phyloP scores from a whole-genome alignment of 371 early-diverging fungal species.

The Circinella umbellata region DNA sequence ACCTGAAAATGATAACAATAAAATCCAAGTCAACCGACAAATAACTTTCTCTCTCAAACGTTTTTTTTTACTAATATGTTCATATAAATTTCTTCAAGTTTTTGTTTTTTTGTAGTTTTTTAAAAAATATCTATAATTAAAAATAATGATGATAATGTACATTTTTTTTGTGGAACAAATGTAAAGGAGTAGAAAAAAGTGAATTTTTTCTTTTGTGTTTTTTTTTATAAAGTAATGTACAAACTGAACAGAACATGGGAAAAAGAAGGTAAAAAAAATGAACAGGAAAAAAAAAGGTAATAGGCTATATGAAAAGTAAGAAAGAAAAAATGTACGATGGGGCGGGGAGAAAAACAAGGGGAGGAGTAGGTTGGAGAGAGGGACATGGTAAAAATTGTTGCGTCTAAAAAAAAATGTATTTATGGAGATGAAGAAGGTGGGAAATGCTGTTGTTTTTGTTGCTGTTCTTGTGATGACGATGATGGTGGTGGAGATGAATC shows the following conservation, averaged over 20 bases:
- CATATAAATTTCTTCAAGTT: too few species aligned
- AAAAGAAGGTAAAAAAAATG: background rate
- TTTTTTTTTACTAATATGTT: too few species aligned
- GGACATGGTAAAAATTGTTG: background rate
- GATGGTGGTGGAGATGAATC: background rate
- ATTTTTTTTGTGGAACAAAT: too few species aligned
- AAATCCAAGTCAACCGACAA: too few species aligned
- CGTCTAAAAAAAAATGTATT: background rate
- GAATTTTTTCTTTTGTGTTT: background rate
- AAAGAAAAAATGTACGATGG: background rate
- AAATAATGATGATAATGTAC: too few species aligned
- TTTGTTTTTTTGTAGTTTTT: too few species aligned
- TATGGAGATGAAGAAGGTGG: conserved; percentile 3
- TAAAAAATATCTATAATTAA: too few species aligned
- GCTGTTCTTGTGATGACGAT: background rate
- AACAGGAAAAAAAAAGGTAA: background rate
- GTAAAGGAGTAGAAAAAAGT: too few species aligned
- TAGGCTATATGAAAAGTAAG: background rate
- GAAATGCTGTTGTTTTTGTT: background rate
- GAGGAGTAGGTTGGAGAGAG: background rate
- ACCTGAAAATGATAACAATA: too few species aligned
- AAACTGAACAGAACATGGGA: background rate
- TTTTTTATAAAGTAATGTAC: conserved; percentile 1
- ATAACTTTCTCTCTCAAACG: too few species aligned
- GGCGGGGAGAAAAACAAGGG: background rate